Evolutionary conservation across 1,284 basidiomycete species (phyloP), one percentile per base, ranked within the genome.

Genomic region (Phlebopus sp.): DNA sequence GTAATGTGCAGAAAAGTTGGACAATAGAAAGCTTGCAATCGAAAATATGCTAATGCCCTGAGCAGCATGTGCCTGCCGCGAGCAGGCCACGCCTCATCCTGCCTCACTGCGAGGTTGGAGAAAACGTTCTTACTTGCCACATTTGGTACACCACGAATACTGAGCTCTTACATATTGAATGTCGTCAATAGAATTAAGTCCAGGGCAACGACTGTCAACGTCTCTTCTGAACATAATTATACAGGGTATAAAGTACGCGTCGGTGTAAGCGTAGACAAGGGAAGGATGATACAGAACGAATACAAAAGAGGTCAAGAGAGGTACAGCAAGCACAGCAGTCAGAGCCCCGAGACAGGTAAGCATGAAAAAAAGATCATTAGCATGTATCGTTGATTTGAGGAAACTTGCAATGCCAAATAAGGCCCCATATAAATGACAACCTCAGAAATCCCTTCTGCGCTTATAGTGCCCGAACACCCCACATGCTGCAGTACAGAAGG

Each of bases 381-480:
- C 1, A 71, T 19, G 69, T 44, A 75, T 41, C 39, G 1, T 44
- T 44, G 17, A 15, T 31, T 13, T 31, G 45, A 47, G 32, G 8
- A 15, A 15, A 15, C 32, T 15, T 35, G n/a, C n/a, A n/a, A n/a
- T 35, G 21, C 32, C 3, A 35, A 11, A n/a, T 23, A 11, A 13
- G 8, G 19, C 11, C n/a, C 2, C 43, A 27, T 35, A 32, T 30
- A n/a, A 21, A 5, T 25, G n/a, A 8, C 14, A 19, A 21, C 5
- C 17, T 47, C 14, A 23, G 10, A 36, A 52, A 14, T 13, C 51
- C 37, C 64, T 63, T 41, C 65, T 66, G 37, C 64, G 63, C 50
- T 55, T 70, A 65, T 85, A 90, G 52, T 77, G 71, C 4, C 86
- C 86, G 58, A 84, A 89, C 43, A 81, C 72, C 31, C 87, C 88